Evolutionary conservation across 768 basidiomycete genomes (phyloP).

Genomic region (Phlegmacium glaucopus): DNA sequence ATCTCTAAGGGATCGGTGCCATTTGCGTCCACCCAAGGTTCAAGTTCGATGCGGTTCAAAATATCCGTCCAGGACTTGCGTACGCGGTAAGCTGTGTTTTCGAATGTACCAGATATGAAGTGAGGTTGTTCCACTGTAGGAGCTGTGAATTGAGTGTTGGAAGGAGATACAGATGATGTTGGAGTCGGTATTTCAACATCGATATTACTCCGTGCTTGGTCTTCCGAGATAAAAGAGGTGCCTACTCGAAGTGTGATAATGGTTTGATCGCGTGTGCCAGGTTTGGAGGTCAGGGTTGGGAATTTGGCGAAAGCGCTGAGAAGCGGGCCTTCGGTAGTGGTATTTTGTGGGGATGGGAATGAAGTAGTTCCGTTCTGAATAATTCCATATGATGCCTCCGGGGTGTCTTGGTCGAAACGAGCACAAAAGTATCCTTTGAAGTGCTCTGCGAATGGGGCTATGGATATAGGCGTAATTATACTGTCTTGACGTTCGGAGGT

Average conservation of each 20-base stretch:
- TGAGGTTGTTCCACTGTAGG: background rate
- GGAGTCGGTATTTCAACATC: conserved; percentile 31
- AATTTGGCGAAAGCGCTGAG: conserved; percentile 54
- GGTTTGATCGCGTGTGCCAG: background rate
- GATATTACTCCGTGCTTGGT: conserved; percentile 56
- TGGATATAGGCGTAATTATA: conserved; percentile 59
- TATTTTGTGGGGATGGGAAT: conserved; percentile 17
- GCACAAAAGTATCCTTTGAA: conserved; percentile 62
- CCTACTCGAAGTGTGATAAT: conserved; percentile 57
- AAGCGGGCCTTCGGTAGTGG: conserved; percentile 36
- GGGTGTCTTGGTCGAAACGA: conserved; percentile 48
- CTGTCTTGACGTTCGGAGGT: conserved; percentile 70
- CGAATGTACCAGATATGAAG: conserved; percentile 31
- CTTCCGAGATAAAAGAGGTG: conserved; percentile 71
- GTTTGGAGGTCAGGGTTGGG: conserved; percentile 11
- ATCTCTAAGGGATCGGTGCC: conserved; percentile 17
- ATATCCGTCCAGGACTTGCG: conserved; percentile 57
- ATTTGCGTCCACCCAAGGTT: conserved; percentile 34
- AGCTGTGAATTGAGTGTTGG: background rate
- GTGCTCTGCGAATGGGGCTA: conserved; percentile 26
- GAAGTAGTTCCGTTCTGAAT: conserved; percentile 40
- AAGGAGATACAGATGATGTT: background rate
- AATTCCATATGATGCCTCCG: conserved; percentile 35
- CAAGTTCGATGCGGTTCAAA: conserved; percentile 46
- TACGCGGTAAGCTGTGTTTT: conserved; percentile 45